Evolutionary conservation across 176 grass and related monocot species (phyloP).

Genomic region (Raddia distichophylla): DNA sequence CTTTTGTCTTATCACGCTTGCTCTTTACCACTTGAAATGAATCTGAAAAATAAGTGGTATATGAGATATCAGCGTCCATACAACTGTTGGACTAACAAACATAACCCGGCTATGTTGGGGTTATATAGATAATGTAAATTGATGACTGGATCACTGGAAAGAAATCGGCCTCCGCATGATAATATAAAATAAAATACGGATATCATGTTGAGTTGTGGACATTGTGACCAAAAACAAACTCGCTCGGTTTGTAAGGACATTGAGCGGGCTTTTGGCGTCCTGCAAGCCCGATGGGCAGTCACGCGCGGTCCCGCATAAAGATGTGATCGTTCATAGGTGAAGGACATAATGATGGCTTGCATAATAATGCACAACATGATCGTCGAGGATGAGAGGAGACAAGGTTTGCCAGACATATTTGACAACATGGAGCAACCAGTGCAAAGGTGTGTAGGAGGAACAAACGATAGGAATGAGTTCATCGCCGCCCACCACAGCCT

Average conservation of each 20-base stretch:
- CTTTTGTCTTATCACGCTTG: conserved; percentile 90
- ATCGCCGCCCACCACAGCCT: too few species aligned
- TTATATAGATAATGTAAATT: conserved; percentile 15
- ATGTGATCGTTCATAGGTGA: too few species aligned
- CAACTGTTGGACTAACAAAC: not conserved
- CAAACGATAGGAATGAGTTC: too few species aligned
- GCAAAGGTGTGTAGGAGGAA: too few species aligned
- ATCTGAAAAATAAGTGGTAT: conserved; percentile 56
- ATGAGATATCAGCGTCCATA: conserved; percentile 35
- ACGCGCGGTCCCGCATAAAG: too few species aligned
- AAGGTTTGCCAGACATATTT: too few species aligned
- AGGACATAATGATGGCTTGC: too few species aligned
- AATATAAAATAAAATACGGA: conserved; percentile 17
- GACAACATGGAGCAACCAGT: too few species aligned
- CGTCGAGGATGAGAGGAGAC: too few species aligned
- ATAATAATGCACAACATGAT: too few species aligned
- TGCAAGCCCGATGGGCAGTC: too few species aligned
- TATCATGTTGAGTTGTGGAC: not conserved
- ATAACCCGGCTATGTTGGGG: conserved; percentile 3
- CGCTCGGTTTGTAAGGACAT: not conserved
- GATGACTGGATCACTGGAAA: not conserved
- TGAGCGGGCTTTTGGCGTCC: too few species aligned
- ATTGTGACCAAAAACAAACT: conserved; percentile 11
- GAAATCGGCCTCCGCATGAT: not conserved
- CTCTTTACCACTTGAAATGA: conserved; percentile 88